A percentile compares a stretch with the other conserved stretches of the same genome.
These are phyloP conservation scores for Cucurbita maxima DNA, from an alignment of 306 rosid species.

Conservation along the genomic window DNA sequence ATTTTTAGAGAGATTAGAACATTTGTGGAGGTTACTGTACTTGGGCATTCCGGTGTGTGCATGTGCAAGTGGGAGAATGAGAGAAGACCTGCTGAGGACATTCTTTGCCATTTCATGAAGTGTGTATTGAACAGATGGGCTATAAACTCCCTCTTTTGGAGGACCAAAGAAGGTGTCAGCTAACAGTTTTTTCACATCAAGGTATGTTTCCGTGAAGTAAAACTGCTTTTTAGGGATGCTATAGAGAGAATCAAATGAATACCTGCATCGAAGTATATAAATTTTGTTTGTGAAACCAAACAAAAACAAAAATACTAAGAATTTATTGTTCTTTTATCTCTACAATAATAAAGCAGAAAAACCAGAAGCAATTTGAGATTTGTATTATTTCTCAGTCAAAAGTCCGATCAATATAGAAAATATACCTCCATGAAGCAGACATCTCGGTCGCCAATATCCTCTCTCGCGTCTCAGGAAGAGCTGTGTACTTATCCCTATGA, in stretches of 20 bases:
- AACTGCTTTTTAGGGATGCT: constrained; percentile 45
- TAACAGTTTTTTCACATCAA: constrained; percentile 44
- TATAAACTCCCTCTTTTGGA: constrained; percentile 63
- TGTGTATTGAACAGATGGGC: constrained; percentile 90
- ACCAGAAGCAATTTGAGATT: background rate
- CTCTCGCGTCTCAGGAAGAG: constrained; percentile 80
- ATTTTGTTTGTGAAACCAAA: background rate
- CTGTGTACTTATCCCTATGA: constrained; percentile 67
- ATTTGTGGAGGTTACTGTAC: background rate
- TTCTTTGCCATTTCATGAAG: constrained; percentile 78
- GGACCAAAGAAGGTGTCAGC: constrained; percentile 63
- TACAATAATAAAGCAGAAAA: background rate
- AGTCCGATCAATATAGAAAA: background rate
- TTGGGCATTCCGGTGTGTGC: background rate
- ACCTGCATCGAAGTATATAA: constrained; percentile 34
- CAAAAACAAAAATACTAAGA: background rate
- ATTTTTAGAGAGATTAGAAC: background rate
- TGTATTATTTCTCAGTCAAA: background rate
- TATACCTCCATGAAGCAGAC: constrained; percentile 71
- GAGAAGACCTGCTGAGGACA: constrained; percentile 45
- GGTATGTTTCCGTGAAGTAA: constrained; percentile 56
- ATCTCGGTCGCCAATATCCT: constrained; percentile 87
- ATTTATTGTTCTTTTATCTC: background rate
- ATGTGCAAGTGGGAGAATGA: background rate
- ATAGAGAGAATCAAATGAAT: constrained; percentile 39